These are phyloP conservation scores for Scutellaria baicalensis DNA, from an alignment of 257 asterid species.

Conservation along the genomic window DNA sequence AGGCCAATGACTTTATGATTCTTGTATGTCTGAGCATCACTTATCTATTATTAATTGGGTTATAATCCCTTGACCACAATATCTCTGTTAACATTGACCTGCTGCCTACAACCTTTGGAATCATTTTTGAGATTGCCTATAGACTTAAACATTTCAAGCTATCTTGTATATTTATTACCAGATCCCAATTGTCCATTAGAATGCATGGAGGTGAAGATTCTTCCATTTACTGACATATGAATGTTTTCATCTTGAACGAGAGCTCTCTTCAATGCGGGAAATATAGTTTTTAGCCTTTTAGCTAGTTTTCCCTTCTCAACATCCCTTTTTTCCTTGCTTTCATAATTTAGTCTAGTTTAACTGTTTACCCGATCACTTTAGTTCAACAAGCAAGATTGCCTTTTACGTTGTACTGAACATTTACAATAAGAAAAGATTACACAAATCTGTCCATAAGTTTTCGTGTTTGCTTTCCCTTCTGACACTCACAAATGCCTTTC, in stretches of 20 bases:
- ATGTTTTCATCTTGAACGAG: not conserved
- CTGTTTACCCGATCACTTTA: not conserved
- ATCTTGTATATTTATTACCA: not conserved
- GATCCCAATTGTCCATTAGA: conserved; percentile 5
- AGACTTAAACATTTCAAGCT: not conserved
- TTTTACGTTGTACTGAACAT: not conserved
- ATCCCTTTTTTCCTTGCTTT: not conserved
- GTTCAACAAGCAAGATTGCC: not conserved
- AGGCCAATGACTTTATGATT: conserved; percentile 60
- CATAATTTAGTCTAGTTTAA: not conserved
- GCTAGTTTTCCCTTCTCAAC: not conserved
- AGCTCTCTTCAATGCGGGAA: not conserved
- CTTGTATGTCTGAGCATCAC: conserved; percentile 53
- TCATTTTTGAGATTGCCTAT: not conserved
- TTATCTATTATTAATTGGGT: conserved; percentile 3
- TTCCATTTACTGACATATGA: not conserved
- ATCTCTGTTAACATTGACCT: not conserved
- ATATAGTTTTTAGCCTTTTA: not conserved
- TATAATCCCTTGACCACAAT: not conserved
- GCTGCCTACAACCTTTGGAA: not conserved
- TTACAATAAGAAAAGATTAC: not conserved
- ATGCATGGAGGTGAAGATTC: not conserved
- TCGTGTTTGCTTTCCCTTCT: not conserved
- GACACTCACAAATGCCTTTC: not conserved
- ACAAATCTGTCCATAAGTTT: not conserved